Conservation (phyloP, 768 basidiomycete genomes). For the Suillus brevipes region DNA sequence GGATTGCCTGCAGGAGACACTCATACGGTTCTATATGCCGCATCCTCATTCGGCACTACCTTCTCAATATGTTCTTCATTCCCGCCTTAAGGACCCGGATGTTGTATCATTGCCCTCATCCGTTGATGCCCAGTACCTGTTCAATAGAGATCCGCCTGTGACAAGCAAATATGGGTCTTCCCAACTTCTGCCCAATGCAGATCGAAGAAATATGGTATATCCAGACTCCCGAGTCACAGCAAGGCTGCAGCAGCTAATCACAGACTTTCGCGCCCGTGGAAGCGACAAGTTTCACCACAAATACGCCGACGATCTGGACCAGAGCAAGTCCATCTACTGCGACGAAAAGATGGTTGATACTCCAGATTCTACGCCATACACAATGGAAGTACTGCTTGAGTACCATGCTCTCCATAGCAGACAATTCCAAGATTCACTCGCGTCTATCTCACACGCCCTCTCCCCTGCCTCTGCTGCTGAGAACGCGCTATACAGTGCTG, state of each 20-base stretch:
- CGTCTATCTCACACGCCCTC: neutral
- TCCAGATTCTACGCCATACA: neutral
- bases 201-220: neutral
- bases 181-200: neutral
- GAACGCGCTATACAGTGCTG: slow-evolving; percentile 6
- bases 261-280: neutral
- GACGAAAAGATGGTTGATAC: neutral
- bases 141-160: slow-evolving; percentile 12
- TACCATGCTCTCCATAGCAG: neutral
- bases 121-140: slow-evolving; percentile 1
- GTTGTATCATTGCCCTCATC: neutral
- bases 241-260: slow-evolving; percentile 12
- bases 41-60: neutral
- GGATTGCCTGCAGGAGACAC: neutral
- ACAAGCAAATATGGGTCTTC: neutral
- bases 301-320: slow-evolving; percentile 14
- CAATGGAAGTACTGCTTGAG: neutral
- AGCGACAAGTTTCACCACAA: slow-evolving; percentile 9
- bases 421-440: neutral
- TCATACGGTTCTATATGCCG: neutral
- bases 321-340: neutral
- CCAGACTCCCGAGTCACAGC: neutral
- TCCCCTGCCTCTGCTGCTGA: neutral
- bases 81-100: neutral
- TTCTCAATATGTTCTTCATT: neutral